Evolutionary conservation across 2,329 filamentous ascomycete genomes (phyloP), one percentile per base, ranked within the genome.

Genomic region (Aaosphaeria pasadenensis): DNA sequence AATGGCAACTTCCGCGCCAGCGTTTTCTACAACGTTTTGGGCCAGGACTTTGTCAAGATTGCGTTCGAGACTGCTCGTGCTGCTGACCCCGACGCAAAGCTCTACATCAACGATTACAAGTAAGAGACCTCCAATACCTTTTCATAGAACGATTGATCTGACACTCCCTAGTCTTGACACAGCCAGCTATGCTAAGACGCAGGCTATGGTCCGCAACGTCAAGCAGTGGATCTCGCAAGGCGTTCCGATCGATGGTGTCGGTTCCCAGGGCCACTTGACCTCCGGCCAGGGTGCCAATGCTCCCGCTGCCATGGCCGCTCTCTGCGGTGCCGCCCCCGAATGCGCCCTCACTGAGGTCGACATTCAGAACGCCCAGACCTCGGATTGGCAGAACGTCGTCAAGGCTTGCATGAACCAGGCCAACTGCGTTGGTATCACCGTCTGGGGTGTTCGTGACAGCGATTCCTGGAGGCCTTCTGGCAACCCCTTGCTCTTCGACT

Each of bases 51-150:
- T 62, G 83, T 91, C 43, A 74, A 76, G 30, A 87, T 90, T 61
- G 86, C 87, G 5, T 90, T 90, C 71, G 77, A 82, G 52, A 81
- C 86, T 2, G 87, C 87, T 11, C 78, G 80, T 47, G 75, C 76
- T 7, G 86, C 84, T 5, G 87, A 90, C 63, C 85, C 87, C 3
- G 59, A 71, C 49, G 85, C 83, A 5, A 86, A 85, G 73, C 74
- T 89, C 36, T 91, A 88, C 74, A 88, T 90, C 73, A 91, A 90
- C 67, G 86, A 91, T 62, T 78, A 77, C 66, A 78, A 76, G 66
- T 71, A 50, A 58, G 63, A 39, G 1, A 39, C 30, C 35, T 44
- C 32, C 40, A 6, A 5, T 32, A 33, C 6, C 29, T 28, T 30
- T 13, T 11, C 24, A 13, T 11, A 9, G 9, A 17, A 11, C 30